These are phyloP conservation scores for Aspergillus vadensis DNA, from an alignment of 2,329 filamentous ascomycete genomes.

Conservation along the genomic window DNA sequence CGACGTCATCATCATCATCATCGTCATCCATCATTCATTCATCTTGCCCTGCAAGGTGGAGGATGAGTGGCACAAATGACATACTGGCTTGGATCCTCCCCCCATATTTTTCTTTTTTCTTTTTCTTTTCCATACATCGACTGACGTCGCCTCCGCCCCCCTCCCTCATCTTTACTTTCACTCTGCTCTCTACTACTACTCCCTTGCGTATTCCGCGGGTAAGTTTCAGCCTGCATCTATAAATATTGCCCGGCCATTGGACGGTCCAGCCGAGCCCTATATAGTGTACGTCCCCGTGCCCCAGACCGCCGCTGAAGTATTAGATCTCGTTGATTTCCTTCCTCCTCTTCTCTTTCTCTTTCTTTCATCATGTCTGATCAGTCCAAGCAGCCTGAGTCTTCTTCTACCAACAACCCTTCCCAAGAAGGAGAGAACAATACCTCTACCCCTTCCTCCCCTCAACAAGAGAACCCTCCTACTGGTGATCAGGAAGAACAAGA, in stretches of 20 bases:
- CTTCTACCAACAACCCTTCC: neutral
- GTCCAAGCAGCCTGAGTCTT: neutral
- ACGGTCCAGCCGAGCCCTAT: neutral
- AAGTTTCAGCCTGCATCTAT: neutral
- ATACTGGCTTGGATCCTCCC: neutral
- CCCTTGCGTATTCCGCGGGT: neutral
- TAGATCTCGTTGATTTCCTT: neutral
- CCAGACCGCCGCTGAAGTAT: neutral
- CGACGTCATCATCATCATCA: neutral
- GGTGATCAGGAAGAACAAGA: neutral
- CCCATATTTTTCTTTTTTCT: neutral
- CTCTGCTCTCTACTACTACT: neutral
- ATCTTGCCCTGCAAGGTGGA: neutral
- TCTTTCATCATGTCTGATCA: slow-evolving; percentile 35
- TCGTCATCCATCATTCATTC: neutral
- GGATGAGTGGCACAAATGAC: neutral
- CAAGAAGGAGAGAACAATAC: slow-evolving; percentile 10
- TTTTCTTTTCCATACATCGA: neutral
- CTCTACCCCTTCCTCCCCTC: slow-evolving; percentile 5
- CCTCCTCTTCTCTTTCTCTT: slow-evolving; percentile 18
- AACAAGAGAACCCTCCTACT: neutral
- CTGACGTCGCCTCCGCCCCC: neutral
- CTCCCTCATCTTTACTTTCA: too few species aligned
- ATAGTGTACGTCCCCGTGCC: slow-evolving; percentile 14
- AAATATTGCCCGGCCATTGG: slow-evolving; percentile 2